Evolutionary conservation across 805 yeast genomes (phyloP).

Genomic region (Pichia deserticola): DNA sequence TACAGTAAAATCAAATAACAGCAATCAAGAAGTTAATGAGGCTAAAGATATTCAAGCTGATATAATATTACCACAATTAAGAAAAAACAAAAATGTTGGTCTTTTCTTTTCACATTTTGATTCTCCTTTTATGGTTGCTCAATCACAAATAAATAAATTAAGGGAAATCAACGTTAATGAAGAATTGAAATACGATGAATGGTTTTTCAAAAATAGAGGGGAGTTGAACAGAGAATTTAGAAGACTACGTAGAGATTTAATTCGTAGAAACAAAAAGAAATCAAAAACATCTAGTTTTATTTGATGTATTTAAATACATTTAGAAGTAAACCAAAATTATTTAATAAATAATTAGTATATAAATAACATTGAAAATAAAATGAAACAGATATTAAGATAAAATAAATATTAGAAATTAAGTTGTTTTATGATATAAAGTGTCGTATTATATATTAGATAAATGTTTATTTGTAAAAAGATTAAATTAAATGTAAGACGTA

Average conservation of each 20-base stretch:
- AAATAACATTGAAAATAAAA: too few species aligned
- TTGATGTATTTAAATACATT: neutral
- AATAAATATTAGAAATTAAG: too few species aligned
- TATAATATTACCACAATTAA: conserved; percentile 24
- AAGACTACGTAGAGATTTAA: conserved; percentile 65
- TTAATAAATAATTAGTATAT: neutral
- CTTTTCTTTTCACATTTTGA: conserved; percentile 77
- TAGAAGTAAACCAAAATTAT: neutral
- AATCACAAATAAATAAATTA: conserved; percentile 65
- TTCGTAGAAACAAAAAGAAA: conserved; percentile 49
- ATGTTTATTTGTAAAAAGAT: too few species aligned
- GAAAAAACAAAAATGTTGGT: conserved; percentile 35
- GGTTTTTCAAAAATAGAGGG: conserved; percentile 82
- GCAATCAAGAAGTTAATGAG: neutral
- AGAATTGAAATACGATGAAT: conserved; percentile 51
- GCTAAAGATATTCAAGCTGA: neutral
- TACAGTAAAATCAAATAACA: neutral
- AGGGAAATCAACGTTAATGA: conserved; percentile 29
- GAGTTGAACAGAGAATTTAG: conserved; percentile 71
- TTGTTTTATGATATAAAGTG: too few species aligned
- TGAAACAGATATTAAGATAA: too few species aligned
- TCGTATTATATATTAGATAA: too few species aligned
- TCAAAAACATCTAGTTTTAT: conserved; percentile 1
- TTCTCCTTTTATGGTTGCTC: conserved; percentile 83
- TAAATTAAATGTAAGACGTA: too few species aligned